These are phyloP conservation scores for Paraphoma chrysanthemicola DNA, from an alignment of 2,329 filamentous ascomycete genomes.

Conservation along the genomic window DNA sequence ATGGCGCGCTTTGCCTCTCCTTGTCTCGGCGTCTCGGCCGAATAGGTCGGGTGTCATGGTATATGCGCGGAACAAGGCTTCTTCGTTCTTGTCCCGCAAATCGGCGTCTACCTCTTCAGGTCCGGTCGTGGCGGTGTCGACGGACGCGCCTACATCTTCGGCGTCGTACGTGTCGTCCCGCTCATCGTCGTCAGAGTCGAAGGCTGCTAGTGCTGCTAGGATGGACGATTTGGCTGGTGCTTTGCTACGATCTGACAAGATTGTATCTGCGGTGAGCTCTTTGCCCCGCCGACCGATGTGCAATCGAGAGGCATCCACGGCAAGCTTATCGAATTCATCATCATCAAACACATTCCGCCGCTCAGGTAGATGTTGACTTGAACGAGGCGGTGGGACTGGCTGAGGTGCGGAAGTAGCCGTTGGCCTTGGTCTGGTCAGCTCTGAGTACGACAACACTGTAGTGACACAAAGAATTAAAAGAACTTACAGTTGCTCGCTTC, in stretches of 20 bases:
- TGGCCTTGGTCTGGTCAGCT: conserved; percentile 28
- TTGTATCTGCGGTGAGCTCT: conserved; percentile 71
- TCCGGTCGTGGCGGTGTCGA: conserved; percentile 67
- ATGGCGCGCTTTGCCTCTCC: conserved; percentile 67
- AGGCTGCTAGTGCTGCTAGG: conserved; percentile 82
- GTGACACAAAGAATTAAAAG: not conserved
- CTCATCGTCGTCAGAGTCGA: conserved; percentile 95
- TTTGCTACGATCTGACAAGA: conserved; percentile 69
- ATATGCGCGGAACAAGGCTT: conserved; percentile 75
- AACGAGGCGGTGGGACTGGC: conserved; percentile 62
- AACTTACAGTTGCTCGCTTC: conserved; percentile 66
- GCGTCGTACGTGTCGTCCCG: conserved; percentile 96
- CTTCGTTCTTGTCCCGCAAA: conserved; percentile 67
- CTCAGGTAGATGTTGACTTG: conserved; percentile 63
- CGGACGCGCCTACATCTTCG: conserved; percentile 87
- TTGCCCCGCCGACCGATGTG: conserved; percentile 78
- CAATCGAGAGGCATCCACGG: conserved; percentile 70
- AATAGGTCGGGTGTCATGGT: conserved; percentile 71
- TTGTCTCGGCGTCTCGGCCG: conserved; percentile 72
- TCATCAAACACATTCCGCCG: conserved; percentile 77
- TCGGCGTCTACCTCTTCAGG: conserved; percentile 64
- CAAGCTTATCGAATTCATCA: conserved; percentile 76
- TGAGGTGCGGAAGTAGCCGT: conserved; percentile 15
- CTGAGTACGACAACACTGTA: not conserved
- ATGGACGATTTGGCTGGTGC: conserved; percentile 84